Evolutionary conservation across 345 rosid genomes (phyloP), one percentile per base, ranked within the genome.

Genomic region (Eucalyptus marginata): DNA sequence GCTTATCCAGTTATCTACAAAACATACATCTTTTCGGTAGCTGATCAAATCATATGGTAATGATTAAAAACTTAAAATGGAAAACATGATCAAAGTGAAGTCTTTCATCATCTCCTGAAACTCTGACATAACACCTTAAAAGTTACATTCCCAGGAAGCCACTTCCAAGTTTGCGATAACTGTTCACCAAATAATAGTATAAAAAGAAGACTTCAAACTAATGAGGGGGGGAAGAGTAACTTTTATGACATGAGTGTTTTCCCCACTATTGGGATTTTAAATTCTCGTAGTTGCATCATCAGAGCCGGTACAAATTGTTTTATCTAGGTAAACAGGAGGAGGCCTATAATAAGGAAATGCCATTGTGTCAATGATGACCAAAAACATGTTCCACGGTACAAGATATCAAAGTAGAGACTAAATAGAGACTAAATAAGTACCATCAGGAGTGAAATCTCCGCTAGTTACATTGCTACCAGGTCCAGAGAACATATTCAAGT

Each of bases 401-500:
- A 85, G 10, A 47, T 14, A 16, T 58, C 47, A 80, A 52, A 33
- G 81, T 31, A 33, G 7, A 68, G 86, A 88, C 56, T 88, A 50
- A 54, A 29, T 31, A 33, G 7, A 68, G 86, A 88, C 56, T 88
- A 50, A 54, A 29, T 80, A 62, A 81, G 87, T 95, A 96, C 97
- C 96, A 86, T 97, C 98, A 81, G 97, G 97, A 8, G 99, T 96
- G 87, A 96, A 96, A 94, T 95, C 97, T 91, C 97, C 98, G 88
- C 98, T 95, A 85, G 97, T 94, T 13, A 96, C 97, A 83, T 90
- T 92, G 36, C 90, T 91, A 15, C 94, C 93, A 87, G 96, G 99
- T 27, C 98, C 96, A 6, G 95, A 90, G 91, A 96, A 96, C 90
- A 93, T 93, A 89, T 93, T 94, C 36, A 96, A 97, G 91, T 92